Percentiles rank a stretch among this genome's conserved stretches.
phyloP scores from a whole-genome alignment of 768 basidiomycete species.

The Punctularia strigosozonata region DNA sequence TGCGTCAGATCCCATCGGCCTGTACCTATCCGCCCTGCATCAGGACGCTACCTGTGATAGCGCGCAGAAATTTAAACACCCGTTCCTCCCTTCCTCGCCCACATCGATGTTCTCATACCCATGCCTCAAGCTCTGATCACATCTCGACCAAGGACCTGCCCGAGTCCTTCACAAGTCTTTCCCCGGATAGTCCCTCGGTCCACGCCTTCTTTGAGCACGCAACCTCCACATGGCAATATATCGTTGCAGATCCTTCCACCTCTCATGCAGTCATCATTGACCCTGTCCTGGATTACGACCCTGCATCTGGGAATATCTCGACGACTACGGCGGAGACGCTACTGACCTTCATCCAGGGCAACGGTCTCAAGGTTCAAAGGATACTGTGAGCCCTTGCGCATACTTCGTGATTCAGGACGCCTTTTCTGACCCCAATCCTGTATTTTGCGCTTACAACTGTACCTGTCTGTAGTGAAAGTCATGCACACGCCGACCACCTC shows the following conservation, averaged over 20 bases:
- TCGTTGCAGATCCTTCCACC: constrained; percentile 45
- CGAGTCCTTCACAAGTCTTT: constrained; percentile 4
- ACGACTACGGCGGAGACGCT: constrained; percentile 22
- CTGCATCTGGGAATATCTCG: constrained; percentile 16
- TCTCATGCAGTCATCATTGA: constrained; percentile 28
- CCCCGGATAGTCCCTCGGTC: constrained; percentile 13
- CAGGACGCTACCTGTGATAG: too few species aligned
- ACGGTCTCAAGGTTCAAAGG: constrained; percentile 18
- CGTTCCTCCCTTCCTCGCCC: neutral
- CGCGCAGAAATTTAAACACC: too few species aligned
- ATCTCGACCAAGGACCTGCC: neutral
- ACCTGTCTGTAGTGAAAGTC: constrained; percentile 18
- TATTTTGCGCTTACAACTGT: neutral
- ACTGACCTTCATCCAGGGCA: constrained; percentile 17
- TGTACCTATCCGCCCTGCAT: too few species aligned
- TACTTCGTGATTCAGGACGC: neutral
- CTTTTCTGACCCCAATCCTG: neutral
- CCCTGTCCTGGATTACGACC: constrained; percentile 24
- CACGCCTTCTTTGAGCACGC: constrained; percentile 17
- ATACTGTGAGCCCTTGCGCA: constrained; percentile 18
- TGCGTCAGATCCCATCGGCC: too few species aligned
- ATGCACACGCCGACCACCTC: constrained; percentile 28
- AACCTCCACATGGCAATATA: constrained; percentile 33
- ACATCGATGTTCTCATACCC: neutral
- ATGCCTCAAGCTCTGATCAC: neutral